Base-by-base conservation (phyloP, 1,284 basidiomycete genomes). In the Clitocybe nebularis region DNA sequence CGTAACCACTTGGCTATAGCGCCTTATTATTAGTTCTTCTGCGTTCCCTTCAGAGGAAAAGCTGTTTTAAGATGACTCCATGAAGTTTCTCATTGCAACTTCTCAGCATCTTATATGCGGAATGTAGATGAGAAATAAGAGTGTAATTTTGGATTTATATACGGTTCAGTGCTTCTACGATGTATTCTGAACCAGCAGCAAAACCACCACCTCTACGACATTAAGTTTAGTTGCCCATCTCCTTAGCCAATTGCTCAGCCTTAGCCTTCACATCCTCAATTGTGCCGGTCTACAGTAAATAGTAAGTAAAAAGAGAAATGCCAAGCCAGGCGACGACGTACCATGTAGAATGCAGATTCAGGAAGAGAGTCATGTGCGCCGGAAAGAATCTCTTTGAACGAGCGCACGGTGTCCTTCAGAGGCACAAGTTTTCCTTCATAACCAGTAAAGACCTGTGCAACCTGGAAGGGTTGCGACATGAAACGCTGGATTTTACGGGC, bases 391-490 rank as follows among this genome's bases (percentile, higher is more conserved):
- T 94, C 91, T 79, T 88, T 92, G 83, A 95, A 96, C 36, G 92
- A 94, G 55, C 84, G 84, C 61, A 94, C 63, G 52, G 91, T 93
- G 62, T 95, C 91, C 78, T 93, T 94, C 52, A 96, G 74, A 14
- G 93, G 74, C 36, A 98, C 94, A 50, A 98, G 89, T 67, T 88
- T 88, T 59, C 94, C 95, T 77, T 96, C 92, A 63, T 92, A 93
- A 80, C 95, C 95, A 63, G 95, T 98, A 84, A 98, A 98, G 70
- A 96, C 91, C 75, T 97, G 92, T 47, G 95, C 95, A 68, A 99
- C 95, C 64, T 92, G 89, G 90, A 98, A 99, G 51, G 95, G 94
- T 75, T 99, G 93, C 56, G 93, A 96, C 94, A 97, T 96, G 89
- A 96, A 96, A 80, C 89, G 87, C 67, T 90, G 88, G 57, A 90